Conservation (phyloP, 768 basidiomycete species). For the Trametes meyenii region DNA sequence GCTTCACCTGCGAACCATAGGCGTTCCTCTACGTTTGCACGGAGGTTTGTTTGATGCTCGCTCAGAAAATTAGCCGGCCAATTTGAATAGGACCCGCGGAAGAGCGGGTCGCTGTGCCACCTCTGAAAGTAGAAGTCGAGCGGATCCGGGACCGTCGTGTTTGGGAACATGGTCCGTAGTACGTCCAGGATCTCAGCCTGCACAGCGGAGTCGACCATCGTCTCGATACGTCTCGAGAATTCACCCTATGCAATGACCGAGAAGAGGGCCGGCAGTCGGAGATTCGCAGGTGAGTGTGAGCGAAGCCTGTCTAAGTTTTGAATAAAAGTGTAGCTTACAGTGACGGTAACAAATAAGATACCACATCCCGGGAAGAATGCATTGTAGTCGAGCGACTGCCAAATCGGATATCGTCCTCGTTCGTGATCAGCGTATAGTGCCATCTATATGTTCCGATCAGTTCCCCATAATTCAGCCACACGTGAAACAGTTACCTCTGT, state of each 20-base stretch:
- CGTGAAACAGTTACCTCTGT: constrained; percentile 37
- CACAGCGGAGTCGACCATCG: constrained; percentile 48
- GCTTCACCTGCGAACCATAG: constrained; percentile 71
- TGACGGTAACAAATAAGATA: constrained; percentile 56
- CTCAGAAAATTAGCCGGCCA: constrained; percentile 67
- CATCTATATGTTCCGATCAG: constrained; percentile 38
- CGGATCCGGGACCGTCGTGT: constrained; percentile 56
- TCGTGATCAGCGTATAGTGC: constrained; percentile 61
- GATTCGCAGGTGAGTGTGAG: neutral
- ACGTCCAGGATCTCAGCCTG: constrained; percentile 58
- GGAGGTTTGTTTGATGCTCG: constrained; percentile 54
- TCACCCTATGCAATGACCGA: constrained; percentile 49
- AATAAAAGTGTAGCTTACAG: constrained; percentile 29
- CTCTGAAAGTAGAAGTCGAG: constrained; percentile 55
- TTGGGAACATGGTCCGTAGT: constrained; percentile 61
- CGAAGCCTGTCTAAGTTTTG: neutral
- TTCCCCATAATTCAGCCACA: too few species aligned
- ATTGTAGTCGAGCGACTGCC: constrained; percentile 64
- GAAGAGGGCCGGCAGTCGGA: neutral
- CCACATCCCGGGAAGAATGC: constrained; percentile 63
- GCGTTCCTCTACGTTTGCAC: constrained; percentile 51
- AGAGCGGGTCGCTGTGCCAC: constrained; percentile 56
- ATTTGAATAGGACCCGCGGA: constrained; percentile 67
- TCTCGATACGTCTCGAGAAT: constrained; percentile 61
- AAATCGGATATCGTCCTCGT: constrained; percentile 66